A percentile compares a stretch with the other conserved stretches of the same genome.
Evolutionary conservation across 495 filamentous ascomycete genomes (phyloP).

Genomic region (Talaromyces adpressus): DNA sequence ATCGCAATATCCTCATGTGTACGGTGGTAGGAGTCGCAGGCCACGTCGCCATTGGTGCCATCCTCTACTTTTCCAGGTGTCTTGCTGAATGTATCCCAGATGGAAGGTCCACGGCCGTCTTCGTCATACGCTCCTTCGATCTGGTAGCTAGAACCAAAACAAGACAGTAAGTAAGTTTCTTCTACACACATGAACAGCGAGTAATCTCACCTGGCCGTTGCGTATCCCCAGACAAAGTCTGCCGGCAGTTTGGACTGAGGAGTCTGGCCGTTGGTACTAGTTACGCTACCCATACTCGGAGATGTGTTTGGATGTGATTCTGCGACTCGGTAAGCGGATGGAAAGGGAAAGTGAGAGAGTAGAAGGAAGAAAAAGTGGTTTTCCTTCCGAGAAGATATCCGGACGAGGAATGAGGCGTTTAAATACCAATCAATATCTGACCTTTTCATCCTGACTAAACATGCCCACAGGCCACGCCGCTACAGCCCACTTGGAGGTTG

Average conservation of each 20-base stretch:
- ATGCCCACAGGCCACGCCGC: background rate
- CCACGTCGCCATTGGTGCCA: conserved; percentile 58
- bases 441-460: background rate
- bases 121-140: conserved; percentile 62
- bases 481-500: background rate
- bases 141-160: conserved; percentile 50
- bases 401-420: background rate
- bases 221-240: conserved; percentile 79
- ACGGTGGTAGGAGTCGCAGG: conserved; percentile 71
- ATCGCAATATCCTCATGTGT: conserved; percentile 67
- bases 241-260: conserved; percentile 45
- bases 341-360: background rate
- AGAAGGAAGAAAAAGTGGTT: background rate
- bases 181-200: background rate
- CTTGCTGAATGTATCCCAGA: conserved; percentile 72
- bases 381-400: background rate
- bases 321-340: background rate
- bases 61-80: conserved; percentile 70
- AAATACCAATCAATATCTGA: background rate
- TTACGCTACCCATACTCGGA: background rate
- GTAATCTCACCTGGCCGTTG: conserved; percentile 60
- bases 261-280: background rate
- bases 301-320: background rate
- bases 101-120: conserved; percentile 65
- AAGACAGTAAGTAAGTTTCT: background rate